Evolutionary conservation across 2,329 filamentous ascomycete species (phyloP), one percentile per base, ranked within the genome.

Genomic region (Chaetomiaceae sp.): DNA sequence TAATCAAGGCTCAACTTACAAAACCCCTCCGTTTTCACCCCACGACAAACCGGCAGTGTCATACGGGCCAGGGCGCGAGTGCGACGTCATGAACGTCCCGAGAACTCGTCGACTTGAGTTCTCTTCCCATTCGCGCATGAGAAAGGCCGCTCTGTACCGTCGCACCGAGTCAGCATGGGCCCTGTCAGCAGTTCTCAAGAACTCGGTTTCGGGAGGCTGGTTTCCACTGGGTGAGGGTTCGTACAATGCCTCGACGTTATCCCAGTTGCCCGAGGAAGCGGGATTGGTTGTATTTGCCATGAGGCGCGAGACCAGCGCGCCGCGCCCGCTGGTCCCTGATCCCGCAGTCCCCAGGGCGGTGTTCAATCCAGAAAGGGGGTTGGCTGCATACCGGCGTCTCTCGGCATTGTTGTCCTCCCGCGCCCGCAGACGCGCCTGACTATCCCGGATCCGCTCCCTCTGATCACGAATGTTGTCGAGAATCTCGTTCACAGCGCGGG

Each of bases 11-110:
- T 9, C 2, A 45, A 59, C 82, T 76, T 67, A 85, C 82, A 86
- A 62, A 20, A 70, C 75, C 42, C 73, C 74, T 2, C 82, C 82
- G 61, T 85, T 79, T 32, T 79, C 75, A 58, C 80, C 83, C 82
- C 82, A 86, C 20, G 76, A 72, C 59, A 84, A 67, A 2, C 82
- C 82, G 10, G 81, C 79, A 1, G 82, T 85, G 48, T 84, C 81
- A 44, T 81, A 76, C 3, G 75, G 71, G 36, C 75, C 73, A 10
- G 76, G 73, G 1, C 66, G 65, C 41, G 58, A 64, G 14, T 53
- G 50, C 41, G 51, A 25, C 41, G 48, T 29, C 21, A 49, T 16
- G 47, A 49, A 54, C 9, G 60, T 62, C 33, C 63, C 54, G 9
- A 57, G 45, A 5, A 57, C 52, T 61, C 65, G 51, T 59, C 64